Percentiles rank a stretch among this genome's conserved stretches.
These are phyloP conservation scores for Suillus tomentosus DNA, from an alignment of 768 basidiomycete genomes.

Conservation along the genomic window DNA sequence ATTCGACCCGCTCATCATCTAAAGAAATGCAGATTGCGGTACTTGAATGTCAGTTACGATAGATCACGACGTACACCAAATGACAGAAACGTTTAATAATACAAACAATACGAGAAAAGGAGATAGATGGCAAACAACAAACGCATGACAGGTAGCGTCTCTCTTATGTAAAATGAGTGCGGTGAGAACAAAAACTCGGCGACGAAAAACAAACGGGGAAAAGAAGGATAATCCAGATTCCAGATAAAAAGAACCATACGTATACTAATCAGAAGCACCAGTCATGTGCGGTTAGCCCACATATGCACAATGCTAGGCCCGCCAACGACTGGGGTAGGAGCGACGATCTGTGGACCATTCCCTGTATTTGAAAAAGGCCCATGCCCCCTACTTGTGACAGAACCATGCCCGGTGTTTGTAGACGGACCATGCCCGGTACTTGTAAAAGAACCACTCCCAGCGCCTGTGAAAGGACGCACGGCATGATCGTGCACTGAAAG, in stretches of 20 bases:
- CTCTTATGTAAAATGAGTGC: background rate
- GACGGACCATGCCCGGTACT: slow-evolving; percentile 16
- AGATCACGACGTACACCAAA: slow-evolving; percentile 7
- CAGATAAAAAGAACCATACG: slow-evolving; percentile 8
- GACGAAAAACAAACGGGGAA: slow-evolving; percentile 1
- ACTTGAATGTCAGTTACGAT: background rate
- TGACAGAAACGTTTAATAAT: slow-evolving; percentile 26
- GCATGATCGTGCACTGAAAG: slow-evolving; percentile 29
- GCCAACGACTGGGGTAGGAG: slow-evolving; percentile 36
- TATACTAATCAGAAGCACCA: slow-evolving; percentile 13
- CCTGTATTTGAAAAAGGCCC: slow-evolving; percentile 19
- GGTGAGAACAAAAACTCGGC: background rate
- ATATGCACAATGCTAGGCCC: slow-evolving; percentile 36
- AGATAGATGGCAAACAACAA: slow-evolving; percentile 17
- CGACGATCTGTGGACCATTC: slow-evolving; percentile 31
- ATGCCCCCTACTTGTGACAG: slow-evolving; percentile 15
- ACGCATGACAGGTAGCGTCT: slow-evolving; percentile 6
- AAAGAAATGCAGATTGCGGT: background rate
- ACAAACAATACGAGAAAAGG: slow-evolving; percentile 19
- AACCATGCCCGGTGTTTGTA: slow-evolving; percentile 17
- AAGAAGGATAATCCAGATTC: slow-evolving; percentile 9
- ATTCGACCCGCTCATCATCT: background rate
- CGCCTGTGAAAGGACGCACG: slow-evolving; percentile 19
- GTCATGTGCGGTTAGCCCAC: slow-evolving; percentile 36
- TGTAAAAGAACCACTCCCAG: slow-evolving; percentile 17